Conservation (phyloP, 148 eudicot species). For the Nyssa sinensis region DNA sequence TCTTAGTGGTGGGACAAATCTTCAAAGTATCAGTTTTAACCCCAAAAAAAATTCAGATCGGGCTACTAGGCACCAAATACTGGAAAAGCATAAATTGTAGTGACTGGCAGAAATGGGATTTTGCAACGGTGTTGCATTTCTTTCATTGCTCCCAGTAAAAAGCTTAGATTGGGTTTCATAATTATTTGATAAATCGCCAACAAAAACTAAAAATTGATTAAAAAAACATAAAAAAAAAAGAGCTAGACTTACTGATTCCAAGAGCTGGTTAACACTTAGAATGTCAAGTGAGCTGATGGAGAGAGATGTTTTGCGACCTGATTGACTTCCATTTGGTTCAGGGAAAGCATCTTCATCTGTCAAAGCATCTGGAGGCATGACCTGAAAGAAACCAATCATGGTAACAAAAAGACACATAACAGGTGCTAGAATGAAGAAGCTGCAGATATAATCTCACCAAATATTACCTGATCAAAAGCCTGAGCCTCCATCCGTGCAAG, state of each 20-base stretch:
- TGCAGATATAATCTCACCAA: not conserved
- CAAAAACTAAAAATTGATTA: not conserved
- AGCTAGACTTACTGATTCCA: slow-evolving; percentile 69
- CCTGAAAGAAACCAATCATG: slow-evolving; percentile 32
- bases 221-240: not conserved
- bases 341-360: slow-evolving; percentile 54
- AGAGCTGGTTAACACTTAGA: slow-evolving; percentile 81
- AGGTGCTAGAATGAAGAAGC: not conserved
- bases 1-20: not conserved
- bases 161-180: not conserved
- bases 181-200: not conserved
- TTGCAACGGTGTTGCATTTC: not conserved
- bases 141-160: not conserved
- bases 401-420: slow-evolving; percentile 2
- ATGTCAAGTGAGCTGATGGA: slow-evolving; percentile 63
- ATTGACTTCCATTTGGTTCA: slow-evolving; percentile 66
- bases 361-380: slow-evolving; percentile 32
- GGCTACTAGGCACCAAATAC: too few species aligned
- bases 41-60: not conserved
- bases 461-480: slow-evolving; percentile 59
- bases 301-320: slow-evolving; percentile 65
- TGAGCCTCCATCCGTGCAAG: slow-evolving; percentile 48
- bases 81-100: not conserved
- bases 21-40: too few species aligned
- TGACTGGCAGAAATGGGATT: not conserved